Evolutionary conservation across 345 rosid species (phyloP), one percentile per base, ranked within the genome.

Genomic region (Ricinus communis): DNA sequence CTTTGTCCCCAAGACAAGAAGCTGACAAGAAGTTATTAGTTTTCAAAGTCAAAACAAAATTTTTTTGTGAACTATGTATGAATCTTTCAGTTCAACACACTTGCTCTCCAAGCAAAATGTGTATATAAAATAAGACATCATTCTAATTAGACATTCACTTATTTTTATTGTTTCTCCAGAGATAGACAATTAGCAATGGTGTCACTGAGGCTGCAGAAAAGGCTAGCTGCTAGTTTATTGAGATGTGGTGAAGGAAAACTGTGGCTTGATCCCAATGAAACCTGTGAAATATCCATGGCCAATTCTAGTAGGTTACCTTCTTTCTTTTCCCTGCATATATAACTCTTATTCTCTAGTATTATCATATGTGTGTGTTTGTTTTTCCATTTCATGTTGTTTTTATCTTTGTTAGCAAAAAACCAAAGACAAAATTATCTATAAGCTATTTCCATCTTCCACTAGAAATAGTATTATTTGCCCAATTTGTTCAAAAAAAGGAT

Each of bases 181-280:
- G 2, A 33, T 6, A 33, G 38, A 33, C 38, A 33, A 33, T 2
- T 33, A 33, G 8, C 3, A 53, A 53, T 53, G 57, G 57, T 53
- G 28, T 53, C 57, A 8, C 28, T 89, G 59, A 91, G 86, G 84
- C 87, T 87, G 57, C 97, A 91, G 71, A 91, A 89, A 81, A 81
- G 91, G 83, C 88, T 89, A 15, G 77, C 90, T 56, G 81, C 90
- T 8, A 85, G 91, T 76, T 87, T 87, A 9, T 80, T 87, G 74
- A 83, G 81, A 41, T 89, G 94, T 19, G 94, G 90, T 11, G 74
- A 82, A 14, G 82, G 81, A 19, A 89, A 87, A 76, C 84, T 87
- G 19, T 89, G 91, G 91, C 81, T 87, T 1, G 91, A 87, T 62
- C 90, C 93, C 4, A 89, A 82, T 72, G 93, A 89, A 43, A 69